Evolutionary conservation across 1,139 yeast species (phyloP).

Genomic region (Kazachstania sp.): DNA sequence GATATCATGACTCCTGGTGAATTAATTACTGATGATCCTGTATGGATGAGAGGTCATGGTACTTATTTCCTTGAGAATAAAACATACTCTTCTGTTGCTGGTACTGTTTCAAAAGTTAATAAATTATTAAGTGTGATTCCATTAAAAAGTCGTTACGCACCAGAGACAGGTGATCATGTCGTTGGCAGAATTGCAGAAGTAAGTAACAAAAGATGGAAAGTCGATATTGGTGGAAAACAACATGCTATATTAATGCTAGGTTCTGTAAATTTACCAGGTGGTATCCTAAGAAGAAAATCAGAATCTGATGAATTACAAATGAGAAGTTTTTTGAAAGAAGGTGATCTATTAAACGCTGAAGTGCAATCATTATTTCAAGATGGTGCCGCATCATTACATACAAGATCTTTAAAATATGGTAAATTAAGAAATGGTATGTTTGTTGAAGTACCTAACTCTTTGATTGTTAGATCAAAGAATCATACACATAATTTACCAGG

Average conservation of each 20-base stretch:
- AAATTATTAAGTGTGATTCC: conserved; percentile 80
- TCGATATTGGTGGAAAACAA: conserved; percentile 88
- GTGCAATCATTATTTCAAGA: conserved; percentile 84
- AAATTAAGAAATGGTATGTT: conserved; percentile 88
- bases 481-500: conserved; percentile 87
- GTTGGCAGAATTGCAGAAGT: conserved; percentile 93
- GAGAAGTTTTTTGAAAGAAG: conserved; percentile 90
- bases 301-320: conserved; percentile 95
- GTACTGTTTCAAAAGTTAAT: conserved; percentile 78
- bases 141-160: conserved; percentile 74
- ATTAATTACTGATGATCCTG: conserved; percentile 84
- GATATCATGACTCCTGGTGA: conserved; percentile 92
- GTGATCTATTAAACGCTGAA: conserved; percentile 94
- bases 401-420: conserved; percentile 91
- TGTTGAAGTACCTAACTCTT: conserved; percentile 68
- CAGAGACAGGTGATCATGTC: conserved; percentile 95
- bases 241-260: conserved; percentile 91
- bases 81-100: conserved; percentile 90
- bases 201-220: conserved; percentile 91
- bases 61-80: conserved; percentile 64
- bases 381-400: conserved; percentile 90
- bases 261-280: conserved; percentile 95
- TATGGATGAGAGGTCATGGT: conserved; percentile 99
- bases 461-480: conserved; percentile 75
- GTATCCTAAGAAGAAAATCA: conserved; percentile 84